Base-by-base conservation (phyloP, 1,284 basidiomycete genomes). In the Tetrapyrgos nigripes region DNA sequence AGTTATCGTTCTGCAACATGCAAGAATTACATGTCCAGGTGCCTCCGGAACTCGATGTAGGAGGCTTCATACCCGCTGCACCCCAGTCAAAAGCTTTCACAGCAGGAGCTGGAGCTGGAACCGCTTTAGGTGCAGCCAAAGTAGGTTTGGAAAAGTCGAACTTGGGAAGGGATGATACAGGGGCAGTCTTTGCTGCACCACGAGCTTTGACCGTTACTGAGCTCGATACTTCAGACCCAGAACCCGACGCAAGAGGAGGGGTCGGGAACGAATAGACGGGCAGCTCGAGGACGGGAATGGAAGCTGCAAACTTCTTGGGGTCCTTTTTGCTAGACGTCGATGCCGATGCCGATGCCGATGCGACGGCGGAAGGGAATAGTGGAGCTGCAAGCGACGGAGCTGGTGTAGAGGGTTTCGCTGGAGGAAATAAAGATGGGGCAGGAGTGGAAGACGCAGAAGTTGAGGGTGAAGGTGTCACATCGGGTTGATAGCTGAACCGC, bases 401-500 rank as follows among this genome's bases (percentile, higher is more conserved):
- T 29, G 65, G 60, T 31, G 62, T 55, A 46, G 50, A 53, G 27
- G 44, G 56, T n/a, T 50, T 28, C 24, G 52, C 48, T 17, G 29
- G 49, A 48, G 49, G 46, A 37, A n/a, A n/a, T n/a, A n/a, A n/a
- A 24, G 48, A 45, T 26, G 70, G 58, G 9, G 64, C 53, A 3
- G 68, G 64, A 2, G 55, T 26, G 3, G n/a, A n/a, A n/a, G n/a
- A n/a, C n/a, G 67, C 63, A 28, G 66, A 46, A 4, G 69, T 56
- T 13, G 69, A 57, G 19, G 35, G 35, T 21, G 68, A 55, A 28
- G 69, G 58, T 24, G 64, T 66, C 14, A n/a, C n/a, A n/a, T 83
- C 83, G 6, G 79, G 76, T 50, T 84, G 80, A 69, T 86, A 83
- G 65, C 87, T 88, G 61, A 79, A 87, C 28, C 89, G 82, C 51